Base-by-base conservation (phyloP, 805 yeast genomes). In the Sugiyamaella qingdaonensis region DNA sequence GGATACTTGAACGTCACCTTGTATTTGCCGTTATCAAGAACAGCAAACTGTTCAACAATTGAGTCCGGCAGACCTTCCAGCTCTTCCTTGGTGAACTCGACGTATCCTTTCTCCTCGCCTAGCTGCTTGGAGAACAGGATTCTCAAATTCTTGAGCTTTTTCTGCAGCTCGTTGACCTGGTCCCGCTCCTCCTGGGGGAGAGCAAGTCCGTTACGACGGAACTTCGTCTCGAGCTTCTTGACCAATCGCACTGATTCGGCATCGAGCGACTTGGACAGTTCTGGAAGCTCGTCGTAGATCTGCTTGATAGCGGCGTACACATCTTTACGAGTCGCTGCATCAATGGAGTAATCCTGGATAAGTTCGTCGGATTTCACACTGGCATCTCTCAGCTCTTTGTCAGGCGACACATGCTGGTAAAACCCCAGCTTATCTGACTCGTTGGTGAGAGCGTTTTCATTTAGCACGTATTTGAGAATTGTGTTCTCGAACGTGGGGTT, bases 1-100 rank as follows among this genome's bases (percentile, higher is more conserved):
- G 95, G 94, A 62, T 85, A 86, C 67, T 88, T 87, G 73, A 80
- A 86, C 1, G 94, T 85, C 75, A 88, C 85, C 64, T 84, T 84
- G 59, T 67, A 73, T 58, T 67, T 70, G 14, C 68, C 69, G 14
- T 70, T 75, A 19, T 73, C 79, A n/a, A 42, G 45, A 10, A 68
- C 70, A 34, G 71, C 70, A 53, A 68, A 70, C 63, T 78, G 85
- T 16, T 75, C 76, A 58, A 86, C 60, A 2, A 80, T 80, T 53
- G 80, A 81, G 37, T 77, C 75, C 1, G 95, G 91, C 42, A 88
- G 85, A 37, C 96, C 96, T 9, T 75, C 78, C 42, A 88, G 73
- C 64, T 88, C 84, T 49, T 83, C 84, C 53, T 67, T 69, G 36
- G 89, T 77, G 67, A 87, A 86, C 24, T 75, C 57, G 32, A 85